Evolutionary conservation across 2,329 filamentous ascomycete species (phyloP).

Genomic region (Remersonia thermophila): DNA sequence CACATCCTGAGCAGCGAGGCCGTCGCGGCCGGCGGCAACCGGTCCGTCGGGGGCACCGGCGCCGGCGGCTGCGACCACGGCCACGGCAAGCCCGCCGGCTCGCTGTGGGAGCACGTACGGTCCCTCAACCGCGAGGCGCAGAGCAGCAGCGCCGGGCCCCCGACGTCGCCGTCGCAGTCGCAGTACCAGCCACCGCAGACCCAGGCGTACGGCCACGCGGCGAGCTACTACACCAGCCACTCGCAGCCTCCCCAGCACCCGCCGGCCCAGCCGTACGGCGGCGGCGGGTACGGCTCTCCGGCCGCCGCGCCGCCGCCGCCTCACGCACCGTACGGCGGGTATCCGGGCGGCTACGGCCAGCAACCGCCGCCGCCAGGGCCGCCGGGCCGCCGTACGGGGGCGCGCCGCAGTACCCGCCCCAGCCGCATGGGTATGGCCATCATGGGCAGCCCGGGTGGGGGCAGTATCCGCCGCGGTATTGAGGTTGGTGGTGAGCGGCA

Average conservation of each 20-base stretch:
- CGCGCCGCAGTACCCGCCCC: conserved; percentile 22
- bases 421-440: neutral
- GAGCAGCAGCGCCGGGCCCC: conserved; percentile 11
- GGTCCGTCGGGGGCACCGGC: conserved; percentile 16
- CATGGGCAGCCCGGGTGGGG: neutral
- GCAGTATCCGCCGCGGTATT: conserved; percentile 14
- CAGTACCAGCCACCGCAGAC: conserved; percentile 17
- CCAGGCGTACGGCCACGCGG: conserved; percentile 10
- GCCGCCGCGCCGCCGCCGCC: no score
- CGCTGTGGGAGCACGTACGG: conserved; percentile 49
- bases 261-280: conserved; percentile 3
- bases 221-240: conserved; percentile 5
- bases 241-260: neutral
- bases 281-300: neutral
- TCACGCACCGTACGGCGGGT: neutral
- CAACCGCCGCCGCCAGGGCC: conserved; percentile 18
- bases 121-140: conserved; percentile 45
- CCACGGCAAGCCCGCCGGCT: conserved; percentile 46
- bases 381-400: conserved; percentile 20
- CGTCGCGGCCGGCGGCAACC: conserved; percentile 16
- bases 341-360: conserved; percentile 6
- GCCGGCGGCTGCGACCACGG: conserved; percentile 22
- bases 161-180: neutral
- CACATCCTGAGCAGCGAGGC: conserved; percentile 39
- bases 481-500: neutral